A percentile compares a stretch with the other conserved stretches of the same genome.
Evolutionary conservation across 139 green algal genomes (phyloP).

Genomic region (Volvox africanus): DNA sequence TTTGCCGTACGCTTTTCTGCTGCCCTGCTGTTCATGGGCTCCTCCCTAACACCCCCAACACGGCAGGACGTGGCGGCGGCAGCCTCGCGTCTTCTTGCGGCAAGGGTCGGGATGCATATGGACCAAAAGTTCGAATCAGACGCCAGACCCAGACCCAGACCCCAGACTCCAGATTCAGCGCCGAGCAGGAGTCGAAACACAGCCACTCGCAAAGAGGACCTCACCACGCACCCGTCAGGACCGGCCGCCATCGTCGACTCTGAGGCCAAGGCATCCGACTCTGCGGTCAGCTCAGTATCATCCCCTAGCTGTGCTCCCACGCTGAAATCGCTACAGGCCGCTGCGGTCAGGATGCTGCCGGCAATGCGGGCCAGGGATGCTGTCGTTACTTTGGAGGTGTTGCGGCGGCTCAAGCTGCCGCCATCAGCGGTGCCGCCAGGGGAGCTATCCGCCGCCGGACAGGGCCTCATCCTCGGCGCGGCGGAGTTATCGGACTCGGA

Average conservation of each 20-base stretch:
- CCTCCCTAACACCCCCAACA: background rate
- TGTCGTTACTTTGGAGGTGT: background rate
- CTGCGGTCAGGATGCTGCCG: background rate
- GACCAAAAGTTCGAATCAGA: no score
- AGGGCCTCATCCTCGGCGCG: background rate
- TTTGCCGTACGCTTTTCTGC: no score
- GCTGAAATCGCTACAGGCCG: background rate
- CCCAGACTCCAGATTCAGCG: no score
- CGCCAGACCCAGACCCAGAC: no score
- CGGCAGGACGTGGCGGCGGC: slow-evolving; percentile 17
- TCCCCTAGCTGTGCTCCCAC: background rate
- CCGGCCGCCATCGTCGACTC: no score
- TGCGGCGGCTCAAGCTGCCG: background rate
- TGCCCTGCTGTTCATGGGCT: no score
- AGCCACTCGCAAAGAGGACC: background rate
- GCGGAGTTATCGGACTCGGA: background rate
- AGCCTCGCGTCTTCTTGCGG: background rate
- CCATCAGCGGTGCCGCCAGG: background rate
- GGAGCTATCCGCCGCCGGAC: background rate
- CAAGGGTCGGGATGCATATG: no score
- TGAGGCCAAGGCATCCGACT: no score
- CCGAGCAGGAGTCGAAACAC: no score
- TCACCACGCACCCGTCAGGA: background rate
- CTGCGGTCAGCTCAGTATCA: no score
- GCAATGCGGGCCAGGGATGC: background rate